Base-by-base conservation (phyloP, 2,329 filamentous ascomycete species). In the Phialemonium atrogriseum region DNA sequence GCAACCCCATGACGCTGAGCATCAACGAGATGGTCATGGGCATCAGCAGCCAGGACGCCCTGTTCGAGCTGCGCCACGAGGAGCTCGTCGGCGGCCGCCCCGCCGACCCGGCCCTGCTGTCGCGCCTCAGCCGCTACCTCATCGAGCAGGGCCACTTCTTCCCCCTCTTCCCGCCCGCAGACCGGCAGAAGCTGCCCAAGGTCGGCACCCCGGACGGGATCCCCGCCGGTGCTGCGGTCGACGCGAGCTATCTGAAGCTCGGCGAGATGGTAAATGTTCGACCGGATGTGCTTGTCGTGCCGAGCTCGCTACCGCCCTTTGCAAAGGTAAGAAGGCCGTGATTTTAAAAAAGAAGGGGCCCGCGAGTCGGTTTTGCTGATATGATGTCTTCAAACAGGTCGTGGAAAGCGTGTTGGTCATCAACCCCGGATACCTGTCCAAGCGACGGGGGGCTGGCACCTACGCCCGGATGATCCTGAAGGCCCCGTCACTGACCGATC, bases 111-210 rank as follows among this genome's bases (percentile, higher is more conserved):
- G 77, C 84, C 43, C 47, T 84, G 16, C 66, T 89, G 47, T 75
- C 78, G 11, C 64, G 89, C n/a, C 58, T 88, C 27, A 76, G 82
- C 5, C 71, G 77, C 13, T 80, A 91, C 44, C 56, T 98, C 12
- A 74, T 98, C 35, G 83, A 94, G 57, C 91, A 96, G 59, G 68
- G 88, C 6, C 87, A 91, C 50, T 96, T 88, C 56, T 86, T 86
- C 48, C 91, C 91, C 0, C 60, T 96, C 1, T 95, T 88, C 50
- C 91, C 91, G 5, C 79, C 89, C 0, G 70, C 78, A 10, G 77
- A 82, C 30, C 70, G 87, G 29, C 68, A 74, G 35, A 74, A 64
- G 42, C 60, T 85, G 34, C 77, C 80, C 18, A 80, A 72, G 51
- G 75, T 76, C 1, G 77, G 77, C 1, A 73, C 70, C 2, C 66